Evolutionary conservation across 768 basidiomycete species (phyloP), one percentile per base, ranked within the genome.

Genomic region (Guyanaporus albipodus): DNA sequence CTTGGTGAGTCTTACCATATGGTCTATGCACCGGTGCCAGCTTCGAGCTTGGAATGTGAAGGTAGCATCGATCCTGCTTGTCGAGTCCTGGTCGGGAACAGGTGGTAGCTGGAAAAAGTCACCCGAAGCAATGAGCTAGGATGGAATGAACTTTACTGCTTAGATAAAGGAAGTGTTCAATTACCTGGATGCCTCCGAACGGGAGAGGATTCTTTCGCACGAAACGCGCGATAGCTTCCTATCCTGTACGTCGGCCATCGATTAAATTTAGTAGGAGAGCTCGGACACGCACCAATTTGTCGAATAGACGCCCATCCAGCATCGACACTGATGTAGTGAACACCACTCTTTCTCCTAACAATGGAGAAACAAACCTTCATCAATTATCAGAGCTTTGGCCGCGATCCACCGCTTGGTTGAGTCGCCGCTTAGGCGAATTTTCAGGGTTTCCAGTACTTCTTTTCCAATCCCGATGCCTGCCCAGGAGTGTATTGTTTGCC

Each of bases 31-130:
- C 27, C 63, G 61, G 10, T 60, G 39, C 87, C 88, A 91, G 14
- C 70, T 68, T 31, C 68, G 59, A 0, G 86, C 83, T 50, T 85
- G 78, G 55, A 91, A 91, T 8, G 81, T 77, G 59, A 81, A 88
- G 2, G 64, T 69, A 9, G 79, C 71, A 2, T 74, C 69, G 29
- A 81, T 77, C 6, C 67, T 67, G 28, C 78, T 70, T 23, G 76
- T 70, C 50, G 77, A 57, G 71, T 79, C 48, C 59, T 69, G 61
- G 24, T 74, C 72, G 4, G 73, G 70, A 2, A 90, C 84, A 1
- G 87, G 87, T 2, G 87, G 87, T 0, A 91, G 70, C 62, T 91
- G 87, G 62, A 85, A 88, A 62, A 89, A 90, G 62, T 91, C 87
- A 0, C 87, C 87, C 1, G 83, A 81, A 7, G 88, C 62, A 24